Conservation (phyloP, 805 yeast genomes). For the Cyberlindnera maritima region DNA sequence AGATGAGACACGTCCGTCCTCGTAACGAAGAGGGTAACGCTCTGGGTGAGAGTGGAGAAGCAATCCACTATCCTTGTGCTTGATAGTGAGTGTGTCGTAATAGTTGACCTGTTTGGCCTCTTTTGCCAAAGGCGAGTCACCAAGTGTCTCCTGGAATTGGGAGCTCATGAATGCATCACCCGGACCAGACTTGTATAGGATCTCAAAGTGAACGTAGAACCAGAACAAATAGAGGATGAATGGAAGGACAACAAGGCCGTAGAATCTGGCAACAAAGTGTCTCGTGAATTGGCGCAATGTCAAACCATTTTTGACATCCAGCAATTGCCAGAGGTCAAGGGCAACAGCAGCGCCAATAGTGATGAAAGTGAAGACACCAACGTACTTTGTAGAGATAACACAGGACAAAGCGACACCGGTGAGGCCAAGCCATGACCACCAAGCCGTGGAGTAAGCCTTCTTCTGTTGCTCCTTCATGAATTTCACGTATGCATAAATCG, state of each 20-base stretch:
- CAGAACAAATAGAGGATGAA: constrained; percentile 78
- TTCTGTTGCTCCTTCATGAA: constrained; percentile 67
- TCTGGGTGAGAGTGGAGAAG: constrained; percentile 79
- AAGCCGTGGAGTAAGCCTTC: constrained; percentile 59
- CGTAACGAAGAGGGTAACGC: constrained; percentile 84
- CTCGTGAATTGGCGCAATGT: constrained; percentile 51
- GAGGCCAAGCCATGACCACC: constrained; percentile 86
- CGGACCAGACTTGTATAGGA: constrained; percentile 85
- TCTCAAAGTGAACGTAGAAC: constrained; percentile 88
- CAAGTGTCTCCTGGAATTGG: constrained; percentile 88
- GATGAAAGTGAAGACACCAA: constrained; percentile 88
- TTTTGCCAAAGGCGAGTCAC: constrained; percentile 74
- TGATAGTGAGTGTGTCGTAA: constrained; percentile 71
- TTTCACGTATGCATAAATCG: constrained; percentile 74
- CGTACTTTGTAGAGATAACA: constrained; percentile 94
- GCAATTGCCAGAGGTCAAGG: constrained; percentile 82
- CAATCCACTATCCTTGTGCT: constrained; percentile 77
- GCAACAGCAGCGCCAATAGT: constrained; percentile 85
- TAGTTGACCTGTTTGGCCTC: constrained; percentile 71
- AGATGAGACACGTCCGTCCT: constrained; percentile 93
- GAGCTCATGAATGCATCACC: constrained; percentile 96
- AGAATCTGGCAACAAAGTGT: constrained; percentile 75
- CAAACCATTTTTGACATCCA: constrained; percentile 70
- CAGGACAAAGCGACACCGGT: constrained; percentile 88
- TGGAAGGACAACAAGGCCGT: constrained; percentile 74